Conservation (phyloP, 1,284 basidiomycete species). For the Ustilago trichophora region DNA sequence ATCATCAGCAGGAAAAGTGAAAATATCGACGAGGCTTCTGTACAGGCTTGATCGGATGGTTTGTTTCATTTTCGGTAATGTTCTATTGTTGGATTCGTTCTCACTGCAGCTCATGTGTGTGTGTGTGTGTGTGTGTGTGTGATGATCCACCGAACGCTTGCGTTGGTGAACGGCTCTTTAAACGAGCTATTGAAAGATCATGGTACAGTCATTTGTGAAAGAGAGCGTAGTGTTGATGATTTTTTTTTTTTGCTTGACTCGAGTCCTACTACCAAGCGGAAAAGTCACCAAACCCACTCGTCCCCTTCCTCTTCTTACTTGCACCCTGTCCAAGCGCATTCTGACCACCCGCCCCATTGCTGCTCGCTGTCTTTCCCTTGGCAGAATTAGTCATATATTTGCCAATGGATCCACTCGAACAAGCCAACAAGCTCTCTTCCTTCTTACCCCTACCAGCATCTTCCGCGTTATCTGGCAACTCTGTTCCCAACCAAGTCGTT, state of each 20-base stretch:
- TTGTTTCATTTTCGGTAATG: too few relatives aligned
- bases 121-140: too few relatives aligned
- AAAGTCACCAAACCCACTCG: conserved; percentile 60
- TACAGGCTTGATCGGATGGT: too few relatives aligned
- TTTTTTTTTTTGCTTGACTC: not conserved
- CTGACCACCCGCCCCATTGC: not conserved
- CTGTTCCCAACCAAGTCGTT: conserved; percentile 60
- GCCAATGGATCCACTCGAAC: conserved; percentile 11
- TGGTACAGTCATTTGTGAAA: too few relatives aligned
- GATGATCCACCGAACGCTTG: too few relatives aligned
- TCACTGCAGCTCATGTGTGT: too few relatives aligned
- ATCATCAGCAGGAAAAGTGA: conserved; percentile 20
- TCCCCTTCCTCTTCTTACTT: conserved; percentile 17
- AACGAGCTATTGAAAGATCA: too few relatives aligned
- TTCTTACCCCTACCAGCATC: not conserved
- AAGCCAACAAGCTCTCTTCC: not conserved
- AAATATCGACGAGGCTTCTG: too few relatives aligned
- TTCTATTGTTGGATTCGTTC: too few relatives aligned
- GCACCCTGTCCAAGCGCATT: not conserved
- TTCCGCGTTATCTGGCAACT: conserved; percentile 3
- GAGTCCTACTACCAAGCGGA: conserved; percentile 57
- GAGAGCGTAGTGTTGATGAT: too few relatives aligned
- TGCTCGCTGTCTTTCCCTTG: not conserved
- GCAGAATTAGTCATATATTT: conserved; percentile 22
- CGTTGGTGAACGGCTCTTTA: too few relatives aligned